Base-by-base conservation (phyloP, 2,329 filamentous ascomycete genomes). In the Colletotrichum sp. region DNA sequence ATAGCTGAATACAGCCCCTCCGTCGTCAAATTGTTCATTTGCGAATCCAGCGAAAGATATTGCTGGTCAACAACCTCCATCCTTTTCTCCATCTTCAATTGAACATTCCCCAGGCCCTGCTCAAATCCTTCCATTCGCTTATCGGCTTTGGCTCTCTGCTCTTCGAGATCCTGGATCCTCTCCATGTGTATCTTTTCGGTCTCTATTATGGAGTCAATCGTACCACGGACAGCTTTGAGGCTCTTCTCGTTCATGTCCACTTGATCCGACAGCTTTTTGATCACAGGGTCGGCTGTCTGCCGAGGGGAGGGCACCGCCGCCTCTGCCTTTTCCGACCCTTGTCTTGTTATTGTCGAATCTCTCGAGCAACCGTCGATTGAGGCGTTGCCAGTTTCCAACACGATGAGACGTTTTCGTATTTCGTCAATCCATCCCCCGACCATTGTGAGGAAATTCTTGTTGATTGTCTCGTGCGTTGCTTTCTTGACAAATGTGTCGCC, bases 1-100 rank as follows among this genome's bases (percentile, higher is more conserved):
- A 90, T 87, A 2, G 81, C 81, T 8, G 84, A 81, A 16, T 85
- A 86, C 30, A 90, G 81, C 3, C 82, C 78, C 61, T 83, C 86
- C 2, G 88, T 87, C 24, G 80, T 84, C 9, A 92, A 80, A 77
- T 89, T 90, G 71, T 86, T 87, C 75, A 86, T 91, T 75, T 89
- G 89, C 1, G 75, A 71, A 78, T 90, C 86, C 9, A 92, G 78
- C 1, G 84, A 80, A 24, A 78, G 79, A 6, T 89, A 36, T 61
- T 86, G 80, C 52, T 84, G 79, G 18, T 84, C 82, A 8, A 89
- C 77, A 6, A 80, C 79, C 0, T 83, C 81, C 21, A 82, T 78
- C 43, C 79, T 81, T 28, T 79, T 80, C 24, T 82, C 77, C 8
- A 83, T 67, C 30, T 79, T 81, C 12, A 5, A 6, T 48, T 48